These are phyloP conservation scores for Rhodamnia rubescens DNA, from an alignment of 345 rosid genomes.

Conservation along the genomic window DNA sequence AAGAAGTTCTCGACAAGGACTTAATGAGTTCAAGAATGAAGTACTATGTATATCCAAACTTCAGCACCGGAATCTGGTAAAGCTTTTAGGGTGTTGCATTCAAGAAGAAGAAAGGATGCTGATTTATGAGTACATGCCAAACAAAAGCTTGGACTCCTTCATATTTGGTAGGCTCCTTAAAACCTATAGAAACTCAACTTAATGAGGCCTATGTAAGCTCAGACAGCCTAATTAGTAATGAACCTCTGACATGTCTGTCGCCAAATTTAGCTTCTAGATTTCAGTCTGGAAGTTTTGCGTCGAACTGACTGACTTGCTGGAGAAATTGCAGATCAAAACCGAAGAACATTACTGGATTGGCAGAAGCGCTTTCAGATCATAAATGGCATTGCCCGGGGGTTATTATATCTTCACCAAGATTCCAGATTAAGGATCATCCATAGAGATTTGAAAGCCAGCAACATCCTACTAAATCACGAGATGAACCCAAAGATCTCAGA, in stretches of 20 bases:
- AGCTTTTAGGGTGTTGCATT: constrained; percentile 22
- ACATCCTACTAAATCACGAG: constrained; percentile 8
- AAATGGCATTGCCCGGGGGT: constrained; percentile 19
- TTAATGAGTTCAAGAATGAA: constrained; percentile 29
- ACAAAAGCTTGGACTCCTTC: constrained; percentile 21
- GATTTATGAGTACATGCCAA: constrained; percentile 21
- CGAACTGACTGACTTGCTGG: not conserved
- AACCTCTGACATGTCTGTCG: not conserved
- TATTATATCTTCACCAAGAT: constrained; percentile 29
- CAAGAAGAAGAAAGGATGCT: constrained; percentile 18
- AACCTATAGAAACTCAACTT: not conserved
- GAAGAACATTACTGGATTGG: constrained; percentile 10
- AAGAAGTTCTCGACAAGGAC: constrained; percentile 18
- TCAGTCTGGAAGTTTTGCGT: not conserved
- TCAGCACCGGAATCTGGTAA: constrained; percentile 37
- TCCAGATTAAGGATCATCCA: constrained; percentile 23
- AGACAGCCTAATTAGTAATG: not conserved
- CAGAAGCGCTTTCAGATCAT: constrained; percentile 13
- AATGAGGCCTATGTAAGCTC: not conserved
- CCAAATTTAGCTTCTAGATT: not conserved
- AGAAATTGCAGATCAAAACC: constrained; percentile 7
- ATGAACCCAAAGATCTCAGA: constrained; percentile 23
- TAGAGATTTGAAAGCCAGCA: constrained; percentile 27
- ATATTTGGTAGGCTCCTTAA: constrained; percentile 12
- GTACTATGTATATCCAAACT: constrained; percentile 20